phyloP scores from a whole-genome alignment of 495 filamentous ascomycete species.

The Acidiella bohemica region DNA sequence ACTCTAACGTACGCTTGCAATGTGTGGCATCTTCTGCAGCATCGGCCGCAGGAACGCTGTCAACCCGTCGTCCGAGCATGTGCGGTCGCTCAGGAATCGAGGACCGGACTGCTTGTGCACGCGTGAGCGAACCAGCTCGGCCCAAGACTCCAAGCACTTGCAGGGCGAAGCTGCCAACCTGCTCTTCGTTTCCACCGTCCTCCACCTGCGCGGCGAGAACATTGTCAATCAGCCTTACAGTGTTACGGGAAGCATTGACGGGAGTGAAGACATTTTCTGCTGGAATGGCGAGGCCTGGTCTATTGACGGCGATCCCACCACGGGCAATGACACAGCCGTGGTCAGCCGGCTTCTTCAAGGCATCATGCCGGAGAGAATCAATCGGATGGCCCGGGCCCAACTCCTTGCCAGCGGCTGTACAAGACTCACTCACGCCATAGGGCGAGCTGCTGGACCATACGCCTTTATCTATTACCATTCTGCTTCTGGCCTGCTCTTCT shows the following conservation, averaged over 20 bases:
- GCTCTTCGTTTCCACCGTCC: constrained; percentile 62
- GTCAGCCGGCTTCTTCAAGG: constrained; percentile 51
- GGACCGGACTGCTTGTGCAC: constrained; percentile 51
- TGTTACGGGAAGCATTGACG: too few species aligned
- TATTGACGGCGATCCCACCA: constrained; percentile 39
- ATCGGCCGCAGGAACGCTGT: constrained; percentile 28
- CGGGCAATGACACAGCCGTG: constrained; percentile 62
- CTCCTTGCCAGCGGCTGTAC: neutral
- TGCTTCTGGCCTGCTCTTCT: constrained; percentile 47
- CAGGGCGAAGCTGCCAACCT: neutral
- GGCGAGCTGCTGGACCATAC: constrained; percentile 65
- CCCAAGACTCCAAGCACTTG: neutral
- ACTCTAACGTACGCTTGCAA: constrained; percentile 22
- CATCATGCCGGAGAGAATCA: neutral
- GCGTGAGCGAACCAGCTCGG: too few species aligned
- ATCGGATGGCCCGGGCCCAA: neutral
- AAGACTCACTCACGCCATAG: neutral
- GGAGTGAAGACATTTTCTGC: constrained; percentile 62
- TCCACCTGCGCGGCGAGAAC: constrained; percentile 65
- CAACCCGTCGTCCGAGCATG: constrained; percentile 32
- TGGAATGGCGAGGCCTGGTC: constrained; percentile 99
- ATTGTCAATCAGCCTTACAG: constrained; percentile 61
- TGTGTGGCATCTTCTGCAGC: constrained; percentile 57
- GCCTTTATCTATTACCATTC: constrained; percentile 82
- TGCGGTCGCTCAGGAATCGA: constrained; percentile 34